These are phyloP conservation scores for Plenodomus lindquistii DNA, from an alignment of 2,329 filamentous ascomycete species.

Conservation along the genomic window DNA sequence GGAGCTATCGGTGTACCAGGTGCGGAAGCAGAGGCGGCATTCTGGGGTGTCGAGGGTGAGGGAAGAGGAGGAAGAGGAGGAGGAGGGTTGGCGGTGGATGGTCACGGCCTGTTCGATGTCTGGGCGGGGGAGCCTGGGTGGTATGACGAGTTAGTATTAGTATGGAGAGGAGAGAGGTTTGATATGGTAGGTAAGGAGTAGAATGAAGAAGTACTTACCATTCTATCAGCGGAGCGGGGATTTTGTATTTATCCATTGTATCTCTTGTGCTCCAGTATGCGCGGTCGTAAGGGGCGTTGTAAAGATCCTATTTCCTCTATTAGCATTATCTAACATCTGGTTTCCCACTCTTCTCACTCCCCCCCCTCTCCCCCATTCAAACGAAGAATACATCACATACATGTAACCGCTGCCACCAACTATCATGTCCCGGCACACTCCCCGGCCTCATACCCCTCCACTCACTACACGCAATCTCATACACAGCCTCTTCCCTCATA, in stretches of 20 bases:
- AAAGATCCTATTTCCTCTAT: conserved; percentile 11
- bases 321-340: no score
- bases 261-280: conserved; percentile 8
- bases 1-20: conserved; percentile 8
- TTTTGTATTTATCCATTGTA: conserved; percentile 3
- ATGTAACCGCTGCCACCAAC: conserved; percentile 15
- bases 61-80: no score
- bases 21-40: conserved; percentile 5
- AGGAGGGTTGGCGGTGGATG: background rate
- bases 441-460: conserved; percentile 8
- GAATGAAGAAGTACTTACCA: conserved; percentile 1
- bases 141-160: background rate
- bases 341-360: no score
- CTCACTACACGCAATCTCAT: conserved; percentile 10
- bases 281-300: conserved; percentile 8
- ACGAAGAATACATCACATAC: conserved; percentile 3
- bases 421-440: conserved; percentile 6
- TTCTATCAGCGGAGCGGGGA: conserved; percentile 2
- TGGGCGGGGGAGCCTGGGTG: background rate
- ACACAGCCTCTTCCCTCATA: conserved; percentile 6
- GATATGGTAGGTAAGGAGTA: background rate
- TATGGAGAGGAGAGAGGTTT: background rate
- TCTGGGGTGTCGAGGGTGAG: background rate
- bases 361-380: no score
- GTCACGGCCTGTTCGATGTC: background rate